A percentile compares a stretch with the other conserved stretches of the same genome.
Conservation (phyloP, 192 early-diverging fungal species). For the Paraglomus occultum region DNA sequence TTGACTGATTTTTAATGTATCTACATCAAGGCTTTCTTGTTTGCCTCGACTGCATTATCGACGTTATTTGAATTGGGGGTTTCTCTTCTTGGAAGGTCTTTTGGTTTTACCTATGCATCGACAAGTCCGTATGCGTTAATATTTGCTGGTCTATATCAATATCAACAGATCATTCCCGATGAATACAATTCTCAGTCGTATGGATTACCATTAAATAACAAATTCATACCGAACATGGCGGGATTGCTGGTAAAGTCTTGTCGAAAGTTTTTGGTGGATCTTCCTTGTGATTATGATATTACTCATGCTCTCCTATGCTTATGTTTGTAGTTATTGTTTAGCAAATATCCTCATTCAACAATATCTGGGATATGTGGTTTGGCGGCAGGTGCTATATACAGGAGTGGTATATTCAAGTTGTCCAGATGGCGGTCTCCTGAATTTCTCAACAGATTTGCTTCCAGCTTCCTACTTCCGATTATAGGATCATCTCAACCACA, state of each 20-base stretch:
- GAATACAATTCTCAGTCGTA: conserved; percentile 55
- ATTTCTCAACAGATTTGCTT: conserved; percentile 33
- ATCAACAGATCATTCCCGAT: conserved; percentile 49
- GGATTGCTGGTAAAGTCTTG: conserved; percentile 42
- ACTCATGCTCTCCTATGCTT: background rate
- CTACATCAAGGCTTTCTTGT: conserved; percentile 36
- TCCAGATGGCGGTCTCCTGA: conserved; percentile 55
- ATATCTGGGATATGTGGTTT: conserved; percentile 48
- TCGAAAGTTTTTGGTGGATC: background rate
- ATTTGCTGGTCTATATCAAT: conserved; percentile 59
- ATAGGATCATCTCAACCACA: conserved; percentile 48
- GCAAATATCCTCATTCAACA: conserved; percentile 43
- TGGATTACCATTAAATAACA: conserved; percentile 49
- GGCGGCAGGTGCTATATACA: conserved; percentile 52
- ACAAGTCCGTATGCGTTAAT: conserved; percentile 60
- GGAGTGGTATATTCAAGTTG: conserved; percentile 47
- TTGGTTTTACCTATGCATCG: conserved; percentile 49
- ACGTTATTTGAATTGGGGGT: conserved; percentile 56
- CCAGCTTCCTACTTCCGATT: conserved; percentile 45
- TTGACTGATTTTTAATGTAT: background rate
- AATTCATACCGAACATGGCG: conserved; percentile 48
- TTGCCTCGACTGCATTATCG: conserved; percentile 44
- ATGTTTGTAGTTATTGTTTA: conserved; percentile 50
- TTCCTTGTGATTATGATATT: background rate
- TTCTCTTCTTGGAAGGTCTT: conserved; percentile 40